These are phyloP conservation scores for Cryptococcus jaspeensis DNA, from an alignment of 1,284 basidiomycete genomes.

Conservation along the genomic window DNA sequence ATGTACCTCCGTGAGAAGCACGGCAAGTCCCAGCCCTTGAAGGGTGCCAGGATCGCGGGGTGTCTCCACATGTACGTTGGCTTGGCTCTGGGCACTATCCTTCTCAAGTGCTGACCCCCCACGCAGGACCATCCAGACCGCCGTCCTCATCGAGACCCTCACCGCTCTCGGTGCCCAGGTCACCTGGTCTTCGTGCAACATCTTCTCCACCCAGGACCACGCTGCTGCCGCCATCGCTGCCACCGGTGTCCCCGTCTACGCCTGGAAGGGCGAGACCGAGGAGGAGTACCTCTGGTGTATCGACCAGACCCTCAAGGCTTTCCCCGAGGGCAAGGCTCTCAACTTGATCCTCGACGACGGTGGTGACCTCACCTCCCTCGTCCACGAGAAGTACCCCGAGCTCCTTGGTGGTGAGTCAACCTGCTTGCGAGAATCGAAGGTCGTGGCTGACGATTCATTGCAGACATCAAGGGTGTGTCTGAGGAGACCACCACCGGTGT, in stretches of 20 bases:
- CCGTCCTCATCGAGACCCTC: constrained; percentile 94
- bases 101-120: background rate
- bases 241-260: constrained; percentile 96
- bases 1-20: constrained; percentile 90
- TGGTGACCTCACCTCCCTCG: constrained; percentile 91
- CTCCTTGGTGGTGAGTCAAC: constrained; percentile 64
- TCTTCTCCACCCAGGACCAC: constrained; percentile 99
- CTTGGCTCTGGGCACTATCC: background rate
- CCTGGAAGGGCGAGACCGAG: constrained; percentile 99
- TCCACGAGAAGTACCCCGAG: constrained; percentile 95
- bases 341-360: constrained; percentile 99
- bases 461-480: constrained; percentile 87
- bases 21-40: constrained; percentile 77
- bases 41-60: constrained; percentile 94
- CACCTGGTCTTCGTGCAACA: constrained; percentile 99
- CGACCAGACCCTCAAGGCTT: constrained; percentile 84
- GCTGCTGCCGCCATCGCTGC: constrained; percentile 98
- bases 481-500: constrained; percentile 99
- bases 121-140: constrained; percentile 89
- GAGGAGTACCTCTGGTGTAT: constrained; percentile 99
- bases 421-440: background rate
- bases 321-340: constrained; percentile 68
- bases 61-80: constrained; percentile 84
- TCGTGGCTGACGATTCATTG: background rate
- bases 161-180: constrained; percentile 94